Base-by-base conservation (phyloP, 768 basidiomycete species). In the Baorangia bicolor region DNA sequence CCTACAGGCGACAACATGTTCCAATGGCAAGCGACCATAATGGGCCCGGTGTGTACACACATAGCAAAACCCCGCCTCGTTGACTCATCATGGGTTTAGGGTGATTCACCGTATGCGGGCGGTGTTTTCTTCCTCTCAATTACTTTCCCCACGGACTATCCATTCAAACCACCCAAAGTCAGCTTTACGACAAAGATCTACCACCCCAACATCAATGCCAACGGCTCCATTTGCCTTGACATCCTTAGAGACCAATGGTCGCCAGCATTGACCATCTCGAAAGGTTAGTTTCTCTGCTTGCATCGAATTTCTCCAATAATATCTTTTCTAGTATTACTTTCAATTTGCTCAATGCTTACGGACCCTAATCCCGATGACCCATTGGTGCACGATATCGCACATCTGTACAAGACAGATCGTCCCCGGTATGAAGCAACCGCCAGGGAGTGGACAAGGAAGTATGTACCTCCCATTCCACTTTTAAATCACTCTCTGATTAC, bases 381-480 rank as follows among this genome's bases (percentile, higher is more conserved):
- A 4, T 80, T 98, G 74, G 96, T 98, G 46, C 97, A 97, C 51
- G 97, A 99, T 69, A 98, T 98, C 62, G 97, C 97, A 53, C 93
- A 96, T 75, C 75, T 98, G 63, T 99, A 99, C 87, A 99, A 98
- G 93, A 98, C 95, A 35, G 97, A 99, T 77, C 86, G 96, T 64
- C 78, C 91, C 61, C 87, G 95, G 67, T 99, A 99, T 71, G 97
- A 98, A 77, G 91, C 94, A 57, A 98, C 94, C 33, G 97, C 97
- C 27, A 82, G 94, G 77, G 97, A 99, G 81, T 99, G 96, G 96
- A 96, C 96, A 74, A 88, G 96, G 85, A 98, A 98, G 95, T 98
- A 69, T 64, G 91, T 74, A 25, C 23, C 3, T 8, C 0, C 28
- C n/a, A 11, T 41, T 25, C 8, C 28, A 3, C 9, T 40, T n/a